Conservation (phyloP, 1,284 basidiomycete genomes). For the Porphyrellus sp. region DNA sequence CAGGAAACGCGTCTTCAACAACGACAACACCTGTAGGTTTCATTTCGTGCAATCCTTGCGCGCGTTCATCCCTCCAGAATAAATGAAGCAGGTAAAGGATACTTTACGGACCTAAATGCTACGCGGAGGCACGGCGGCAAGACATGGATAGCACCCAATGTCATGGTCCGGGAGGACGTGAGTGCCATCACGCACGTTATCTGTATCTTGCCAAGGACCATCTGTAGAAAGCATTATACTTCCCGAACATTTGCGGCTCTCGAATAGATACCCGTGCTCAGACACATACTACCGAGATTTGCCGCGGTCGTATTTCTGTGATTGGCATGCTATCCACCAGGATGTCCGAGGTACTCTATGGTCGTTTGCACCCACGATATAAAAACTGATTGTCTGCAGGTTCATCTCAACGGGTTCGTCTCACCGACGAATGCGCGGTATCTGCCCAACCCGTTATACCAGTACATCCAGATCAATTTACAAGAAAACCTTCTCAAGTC, state of each 20-base stretch:
- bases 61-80: conserved; percentile 49
- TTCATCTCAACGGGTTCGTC: conserved; percentile 79
- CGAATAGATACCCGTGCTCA: conserved; percentile 53
- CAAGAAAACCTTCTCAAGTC: conserved; percentile 92
- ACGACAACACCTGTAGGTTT: conserved; percentile 70
- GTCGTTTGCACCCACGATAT: neutral
- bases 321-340: conserved; percentile 79
- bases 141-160: conserved; percentile 89
- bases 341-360: conserved; percentile 72
- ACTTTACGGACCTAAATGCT: conserved; percentile 87
- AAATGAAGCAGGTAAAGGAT: conserved; percentile 83
- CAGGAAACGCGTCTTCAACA: conserved; percentile 69
- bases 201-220: conserved; percentile 5
- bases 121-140: conserved; percentile 87
- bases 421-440: conserved; percentile 62
- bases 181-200: conserved; percentile 32
- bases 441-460: conserved; percentile 65
- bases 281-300: conserved; percentile 77
- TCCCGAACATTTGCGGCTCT: conserved; percentile 85
- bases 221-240: conserved; percentile 80
- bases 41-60: conserved; percentile 1
- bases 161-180: conserved; percentile 84
- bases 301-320: conserved; percentile 73
- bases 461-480: conserved; percentile 84
- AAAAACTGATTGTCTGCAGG: conserved; percentile 42